Conservation (phyloP, 1,284 basidiomycete genomes). For the Flammula alnicola region DNA sequence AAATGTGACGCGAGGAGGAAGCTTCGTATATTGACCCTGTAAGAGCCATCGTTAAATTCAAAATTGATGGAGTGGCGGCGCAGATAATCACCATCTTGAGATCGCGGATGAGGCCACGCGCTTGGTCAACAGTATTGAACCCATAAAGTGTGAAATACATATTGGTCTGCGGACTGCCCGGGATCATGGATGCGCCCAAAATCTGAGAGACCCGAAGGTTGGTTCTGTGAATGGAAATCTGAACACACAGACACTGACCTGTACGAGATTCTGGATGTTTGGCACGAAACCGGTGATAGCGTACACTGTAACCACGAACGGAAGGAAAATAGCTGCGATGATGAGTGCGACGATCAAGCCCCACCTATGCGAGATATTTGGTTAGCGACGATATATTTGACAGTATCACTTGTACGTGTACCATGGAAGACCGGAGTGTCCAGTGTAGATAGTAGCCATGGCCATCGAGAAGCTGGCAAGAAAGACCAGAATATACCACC, state of each 20-base stretch:
- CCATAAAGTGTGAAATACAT: constrained; percentile 61
- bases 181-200: constrained; percentile 42
- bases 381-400: neutral
- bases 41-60: neutral
- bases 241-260: constrained; percentile 29
- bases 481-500: constrained; percentile 61
- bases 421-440: constrained; percentile 56
- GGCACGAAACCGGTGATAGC: constrained; percentile 51
- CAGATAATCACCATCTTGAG: constrained; percentile 47
- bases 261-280: constrained; percentile 39
- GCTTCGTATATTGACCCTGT: constrained; percentile 64
- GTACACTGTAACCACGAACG: constrained; percentile 59
- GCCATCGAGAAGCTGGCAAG: constrained; percentile 51
- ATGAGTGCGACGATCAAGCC: constrained; percentile 48
- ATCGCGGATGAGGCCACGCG: constrained; percentile 48
- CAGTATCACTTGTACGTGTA: too few species aligned
- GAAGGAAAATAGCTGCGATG: constrained; percentile 54
- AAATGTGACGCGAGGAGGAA: constrained; percentile 67
- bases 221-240: neutral
- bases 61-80: constrained; percentile 9
- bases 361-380: constrained; percentile 32
- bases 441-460: constrained; percentile 56
- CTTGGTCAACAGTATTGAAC: constrained; percentile 49
- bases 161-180: constrained; percentile 47
- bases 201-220: constrained; percentile 30